These are phyloP conservation scores for Tricholoma furcatifolium DNA, from an alignment of 768 basidiomycete species.

Conservation along the genomic window DNA sequence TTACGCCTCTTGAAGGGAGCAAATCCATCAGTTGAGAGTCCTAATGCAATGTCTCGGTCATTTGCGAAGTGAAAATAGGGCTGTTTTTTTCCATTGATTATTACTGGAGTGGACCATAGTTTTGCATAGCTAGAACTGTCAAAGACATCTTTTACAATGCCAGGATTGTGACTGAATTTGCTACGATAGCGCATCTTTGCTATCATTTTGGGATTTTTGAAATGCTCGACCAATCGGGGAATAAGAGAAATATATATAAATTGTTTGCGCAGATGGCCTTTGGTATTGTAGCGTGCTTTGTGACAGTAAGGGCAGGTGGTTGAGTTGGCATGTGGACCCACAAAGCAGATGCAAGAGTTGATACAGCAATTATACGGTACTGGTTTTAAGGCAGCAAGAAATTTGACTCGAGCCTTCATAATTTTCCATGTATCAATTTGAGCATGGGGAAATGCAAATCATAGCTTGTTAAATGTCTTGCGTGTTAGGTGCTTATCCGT, in stretches of 20 bases:
- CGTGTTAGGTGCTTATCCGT: constrained; percentile 23
- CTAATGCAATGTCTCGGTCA: constrained; percentile 36
- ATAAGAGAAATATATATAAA: constrained; percentile 41
- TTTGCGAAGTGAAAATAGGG: constrained; percentile 32
- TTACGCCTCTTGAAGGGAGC: constrained; percentile 27
- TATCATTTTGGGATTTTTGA: neutral
- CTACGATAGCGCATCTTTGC: constrained; percentile 25
- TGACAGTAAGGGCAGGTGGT: constrained; percentile 35
- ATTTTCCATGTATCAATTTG: constrained; percentile 17
- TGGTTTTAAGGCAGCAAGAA: constrained; percentile 32
- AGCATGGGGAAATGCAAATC: constrained; percentile 18
- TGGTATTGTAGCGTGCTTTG: constrained; percentile 20
- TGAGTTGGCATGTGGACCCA: constrained; percentile 27
- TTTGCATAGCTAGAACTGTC: no score
- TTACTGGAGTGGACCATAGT: constrained; percentile 23
- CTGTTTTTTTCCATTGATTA: constrained; percentile 21
- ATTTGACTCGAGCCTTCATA: constrained; percentile 21
- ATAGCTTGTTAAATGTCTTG: constrained; percentile 23
- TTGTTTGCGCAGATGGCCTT: constrained; percentile 20
- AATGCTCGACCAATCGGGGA: constrained; percentile 30
- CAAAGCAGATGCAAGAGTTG: constrained; percentile 39
- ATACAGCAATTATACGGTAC: constrained; percentile 38
- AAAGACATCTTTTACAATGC: constrained; percentile 29
- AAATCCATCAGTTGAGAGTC: constrained; percentile 38
- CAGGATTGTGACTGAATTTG: neutral